These are phyloP conservation scores for Galium porrigens DNA, from an alignment of 305 asterid genomes.

Conservation along the genomic window DNA sequence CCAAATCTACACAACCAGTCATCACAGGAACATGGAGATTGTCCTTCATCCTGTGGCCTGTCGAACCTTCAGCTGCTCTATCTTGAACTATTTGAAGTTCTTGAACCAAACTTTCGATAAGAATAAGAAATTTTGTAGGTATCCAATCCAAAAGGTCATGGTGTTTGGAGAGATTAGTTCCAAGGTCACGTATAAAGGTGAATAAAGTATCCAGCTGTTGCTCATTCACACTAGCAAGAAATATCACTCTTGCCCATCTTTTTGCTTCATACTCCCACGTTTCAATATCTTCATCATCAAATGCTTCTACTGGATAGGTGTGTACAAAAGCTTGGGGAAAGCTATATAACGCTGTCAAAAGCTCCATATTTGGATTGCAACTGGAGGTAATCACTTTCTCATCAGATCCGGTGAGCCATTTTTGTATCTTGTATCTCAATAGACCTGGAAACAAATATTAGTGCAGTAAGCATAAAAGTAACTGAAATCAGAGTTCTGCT, in stretches of 20 bases:
- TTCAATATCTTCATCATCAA: conserved; percentile 68
- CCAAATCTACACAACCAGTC: conserved; percentile 22
- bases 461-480: background rate
- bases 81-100: conserved; percentile 56
- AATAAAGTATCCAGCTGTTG: conserved; percentile 38
- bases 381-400: conserved; percentile 14
- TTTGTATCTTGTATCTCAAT: conserved; percentile 43
- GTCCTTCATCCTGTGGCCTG: conserved; percentile 27
- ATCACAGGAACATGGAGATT: conserved; percentile 21
- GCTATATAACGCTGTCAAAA: conserved; percentile 37
- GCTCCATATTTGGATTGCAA: conserved; percentile 19
- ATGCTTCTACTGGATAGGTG: conserved; percentile 31
- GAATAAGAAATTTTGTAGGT: conserved; percentile 59
- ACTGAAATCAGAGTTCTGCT: conserved; percentile 4
- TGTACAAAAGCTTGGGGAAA: conserved; percentile 45
- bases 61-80: conserved; percentile 26
- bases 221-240: conserved; percentile 38
- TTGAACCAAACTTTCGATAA: conserved; percentile 55
- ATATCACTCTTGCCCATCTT: conserved; percentile 78
- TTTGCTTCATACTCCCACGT: conserved; percentile 69
- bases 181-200: conserved; percentile 46
- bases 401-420: conserved; percentile 39
- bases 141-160: conserved; percentile 34
- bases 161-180: conserved; percentile 34
- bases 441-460: conserved; percentile 34